These are phyloP conservation scores for Anisogramma anomala DNA, from an alignment of 2,329 filamentous ascomycete species.

Conservation along the genomic window DNA sequence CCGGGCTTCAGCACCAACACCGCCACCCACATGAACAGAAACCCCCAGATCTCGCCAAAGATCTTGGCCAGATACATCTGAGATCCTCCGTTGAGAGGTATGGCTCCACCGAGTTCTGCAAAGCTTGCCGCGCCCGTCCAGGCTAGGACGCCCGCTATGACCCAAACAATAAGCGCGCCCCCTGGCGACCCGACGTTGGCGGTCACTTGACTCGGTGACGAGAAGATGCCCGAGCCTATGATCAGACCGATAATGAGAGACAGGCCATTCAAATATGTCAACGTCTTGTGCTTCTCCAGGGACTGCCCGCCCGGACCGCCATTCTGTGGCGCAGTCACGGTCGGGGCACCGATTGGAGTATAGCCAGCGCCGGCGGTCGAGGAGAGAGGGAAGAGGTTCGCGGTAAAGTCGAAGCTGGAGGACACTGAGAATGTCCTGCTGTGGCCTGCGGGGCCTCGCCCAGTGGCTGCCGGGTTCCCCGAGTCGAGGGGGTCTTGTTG, in stretches of 20 bases:
- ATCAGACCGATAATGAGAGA: slow-evolving; percentile 86
- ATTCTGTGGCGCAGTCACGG: slow-evolving; percentile 41
- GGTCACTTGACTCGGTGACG: slow-evolving; percentile 86
- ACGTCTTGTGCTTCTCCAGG: slow-evolving; percentile 86
- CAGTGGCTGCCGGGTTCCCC: slow-evolving; percentile 39
- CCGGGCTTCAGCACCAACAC: slow-evolving; percentile 91
- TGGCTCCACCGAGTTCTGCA: slow-evolving; percentile 88
- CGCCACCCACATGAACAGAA: slow-evolving; percentile 93
- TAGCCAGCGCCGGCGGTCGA: slow-evolving; percentile 66
- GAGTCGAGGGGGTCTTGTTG: slow-evolving; percentile 69
- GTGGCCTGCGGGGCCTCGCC: slow-evolving; percentile 28
- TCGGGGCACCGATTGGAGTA: slow-evolving; percentile 71
- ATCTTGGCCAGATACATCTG: slow-evolving; percentile 95
- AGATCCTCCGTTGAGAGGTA: slow-evolving; percentile 86
- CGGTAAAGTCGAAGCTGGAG: slow-evolving; percentile 91
- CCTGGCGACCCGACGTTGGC: slow-evolving; percentile 83
- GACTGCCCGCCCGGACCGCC: slow-evolving; percentile 60
- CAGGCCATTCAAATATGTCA: slow-evolving; percentile 89
- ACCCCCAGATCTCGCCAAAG: slow-evolving; percentile 84
- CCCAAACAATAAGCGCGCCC: slow-evolving; percentile 83
- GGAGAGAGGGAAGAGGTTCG: slow-evolving; percentile 82
- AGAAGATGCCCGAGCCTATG: slow-evolving; percentile 94
- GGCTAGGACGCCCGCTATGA: slow-evolving; percentile 77
- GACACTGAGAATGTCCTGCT: slow-evolving; percentile 75
- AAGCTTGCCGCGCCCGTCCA: slow-evolving; percentile 96